Conservation (phyloP, 2,329 filamentous ascomycete species). For the Magnaporthiopsis poae region DNA sequence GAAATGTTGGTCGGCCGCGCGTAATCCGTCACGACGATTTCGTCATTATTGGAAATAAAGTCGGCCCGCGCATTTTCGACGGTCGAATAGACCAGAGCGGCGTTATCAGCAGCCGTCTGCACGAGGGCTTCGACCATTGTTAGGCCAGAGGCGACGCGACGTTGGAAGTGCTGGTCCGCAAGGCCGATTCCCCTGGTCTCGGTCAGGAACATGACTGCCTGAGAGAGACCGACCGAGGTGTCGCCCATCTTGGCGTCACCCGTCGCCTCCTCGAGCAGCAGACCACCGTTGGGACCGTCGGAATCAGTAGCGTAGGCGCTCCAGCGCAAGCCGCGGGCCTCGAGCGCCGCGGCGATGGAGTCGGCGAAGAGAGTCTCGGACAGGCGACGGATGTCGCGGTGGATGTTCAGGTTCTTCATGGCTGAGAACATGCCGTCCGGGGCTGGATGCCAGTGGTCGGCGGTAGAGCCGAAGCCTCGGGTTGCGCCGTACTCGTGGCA, state of each 20-base stretch:
- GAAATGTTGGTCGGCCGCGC: slow-evolving; percentile 1
- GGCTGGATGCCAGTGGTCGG: background rate
- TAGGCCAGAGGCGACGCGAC: background rate
- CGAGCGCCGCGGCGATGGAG: slow-evolving; percentile 1
- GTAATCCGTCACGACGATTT: slow-evolving; percentile 1
- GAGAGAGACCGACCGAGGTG: slow-evolving; percentile 3
- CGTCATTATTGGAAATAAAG: background rate
- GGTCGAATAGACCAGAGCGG: background rate
- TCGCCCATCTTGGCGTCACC: slow-evolving; percentile 5
- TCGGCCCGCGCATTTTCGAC: slow-evolving; percentile 1
- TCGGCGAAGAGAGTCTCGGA: slow-evolving; percentile 6
- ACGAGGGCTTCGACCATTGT: slow-evolving; percentile 7
- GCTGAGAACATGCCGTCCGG: slow-evolving; percentile 2
- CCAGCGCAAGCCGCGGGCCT: slow-evolving; percentile 5
- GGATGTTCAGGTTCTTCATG: slow-evolving; percentile 7
- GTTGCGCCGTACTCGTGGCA: slow-evolving; percentile 4
- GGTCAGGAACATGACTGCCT: slow-evolving; percentile 6
- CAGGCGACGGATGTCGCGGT: slow-evolving; percentile 4
- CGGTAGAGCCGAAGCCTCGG: background rate
- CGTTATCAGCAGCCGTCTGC: slow-evolving; percentile 1
- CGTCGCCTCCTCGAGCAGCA: slow-evolving; percentile 3
- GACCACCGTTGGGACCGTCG: background rate
- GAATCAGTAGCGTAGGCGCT: slow-evolving; percentile 3
- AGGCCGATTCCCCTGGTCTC: slow-evolving; percentile 7
- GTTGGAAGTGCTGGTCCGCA: slow-evolving; percentile 7